Evolutionary conservation across 2,329 filamentous ascomycete genomes (phyloP).

Genomic region (Penicillium thymicola): DNA sequence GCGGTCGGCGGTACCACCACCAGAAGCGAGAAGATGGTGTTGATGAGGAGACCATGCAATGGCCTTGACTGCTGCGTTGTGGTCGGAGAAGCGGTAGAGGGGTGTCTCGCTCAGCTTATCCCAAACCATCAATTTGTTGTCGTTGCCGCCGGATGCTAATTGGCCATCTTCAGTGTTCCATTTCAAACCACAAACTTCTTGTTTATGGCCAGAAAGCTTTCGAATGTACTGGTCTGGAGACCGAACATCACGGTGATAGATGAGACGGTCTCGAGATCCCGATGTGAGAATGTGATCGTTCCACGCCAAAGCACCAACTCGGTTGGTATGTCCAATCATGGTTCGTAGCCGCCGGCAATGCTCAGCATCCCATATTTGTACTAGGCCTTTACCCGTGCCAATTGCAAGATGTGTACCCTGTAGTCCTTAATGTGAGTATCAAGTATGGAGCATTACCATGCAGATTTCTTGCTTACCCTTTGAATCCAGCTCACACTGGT

Average conservation of each 20-base stretch:
- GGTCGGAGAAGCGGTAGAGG: slow-evolving; percentile 89
- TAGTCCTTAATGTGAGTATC: slow-evolving; percentile 5
- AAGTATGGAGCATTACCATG: neutral
- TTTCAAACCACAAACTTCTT: slow-evolving; percentile 93
- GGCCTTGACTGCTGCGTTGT: slow-evolving; percentile 93
- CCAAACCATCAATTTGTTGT: slow-evolving; percentile 99
- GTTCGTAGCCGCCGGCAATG: slow-evolving; percentile 79
- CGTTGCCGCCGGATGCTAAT: slow-evolving; percentile 91
- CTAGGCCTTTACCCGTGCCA: slow-evolving; percentile 87
- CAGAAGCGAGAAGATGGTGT: slow-evolving; percentile 87
- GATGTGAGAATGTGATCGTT: slow-evolving; percentile 97
- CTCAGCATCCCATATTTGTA: slow-evolving; percentile 97
- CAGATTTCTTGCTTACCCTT: slow-evolving; percentile 50
- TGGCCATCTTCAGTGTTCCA: slow-evolving; percentile 98
- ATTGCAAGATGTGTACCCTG: slow-evolving; percentile 90
- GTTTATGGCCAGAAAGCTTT: slow-evolving; percentile 89
- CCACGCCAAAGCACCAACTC: slow-evolving; percentile 93
- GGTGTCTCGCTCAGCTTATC: slow-evolving; percentile 92
- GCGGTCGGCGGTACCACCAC: slow-evolving; percentile 90
- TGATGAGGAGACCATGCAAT: slow-evolving; percentile 98
- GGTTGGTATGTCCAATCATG: slow-evolving; percentile 93
- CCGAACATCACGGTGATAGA: slow-evolving; percentile 93
- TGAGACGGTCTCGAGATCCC: slow-evolving; percentile 86
- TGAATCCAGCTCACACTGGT: slow-evolving; percentile 99
- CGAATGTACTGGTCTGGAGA: slow-evolving; percentile 86